Evolutionary conservation across 192 early-diverging fungal species (phyloP).

Genomic region (Neocallimastix lanati): DNA sequence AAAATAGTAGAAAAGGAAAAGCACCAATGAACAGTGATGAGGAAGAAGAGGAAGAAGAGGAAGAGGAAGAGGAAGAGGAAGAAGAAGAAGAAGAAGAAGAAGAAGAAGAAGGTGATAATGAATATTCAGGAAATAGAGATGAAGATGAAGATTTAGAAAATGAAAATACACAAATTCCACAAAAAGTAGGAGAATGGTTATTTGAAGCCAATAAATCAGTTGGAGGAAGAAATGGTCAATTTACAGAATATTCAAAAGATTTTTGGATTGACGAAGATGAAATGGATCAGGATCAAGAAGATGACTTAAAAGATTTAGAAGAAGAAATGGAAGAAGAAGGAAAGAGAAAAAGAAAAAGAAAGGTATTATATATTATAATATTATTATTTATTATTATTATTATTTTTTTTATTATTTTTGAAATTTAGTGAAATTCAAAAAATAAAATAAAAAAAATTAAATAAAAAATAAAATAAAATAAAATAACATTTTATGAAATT

Average conservation of each 20-base stretch:
- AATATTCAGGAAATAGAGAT: background rate
- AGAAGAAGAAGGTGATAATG: background rate
- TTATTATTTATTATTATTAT: too few relatives aligned
- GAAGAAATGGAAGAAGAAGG: background rate
- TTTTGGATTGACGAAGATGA: background rate
- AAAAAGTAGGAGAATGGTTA: background rate
- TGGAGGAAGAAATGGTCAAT: background rate
- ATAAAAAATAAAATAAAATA: too few relatives aligned
- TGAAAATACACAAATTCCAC: background rate
- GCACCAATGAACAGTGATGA: background rate
- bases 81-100: background rate
- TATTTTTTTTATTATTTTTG: too few relatives aligned
- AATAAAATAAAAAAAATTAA: too few relatives aligned
- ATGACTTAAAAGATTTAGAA: background rate
- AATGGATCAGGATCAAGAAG: background rate
- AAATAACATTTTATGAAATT: too few relatives aligned
- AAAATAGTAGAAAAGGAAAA: background rate
- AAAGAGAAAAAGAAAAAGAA: background rate
- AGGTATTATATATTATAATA: background rate
- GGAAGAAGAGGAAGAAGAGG: background rate
- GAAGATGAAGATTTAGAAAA: background rate
- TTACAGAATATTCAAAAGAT: background rate
- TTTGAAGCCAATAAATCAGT: background rate
- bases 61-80: background rate
- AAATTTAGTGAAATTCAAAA: too few relatives aligned